Percentiles rank a stretch among this genome's conserved stretches.
phyloP scores from a whole-genome alignment of 352 stramenopile genomes.

The Globisporangium acanthophoron region DNA sequence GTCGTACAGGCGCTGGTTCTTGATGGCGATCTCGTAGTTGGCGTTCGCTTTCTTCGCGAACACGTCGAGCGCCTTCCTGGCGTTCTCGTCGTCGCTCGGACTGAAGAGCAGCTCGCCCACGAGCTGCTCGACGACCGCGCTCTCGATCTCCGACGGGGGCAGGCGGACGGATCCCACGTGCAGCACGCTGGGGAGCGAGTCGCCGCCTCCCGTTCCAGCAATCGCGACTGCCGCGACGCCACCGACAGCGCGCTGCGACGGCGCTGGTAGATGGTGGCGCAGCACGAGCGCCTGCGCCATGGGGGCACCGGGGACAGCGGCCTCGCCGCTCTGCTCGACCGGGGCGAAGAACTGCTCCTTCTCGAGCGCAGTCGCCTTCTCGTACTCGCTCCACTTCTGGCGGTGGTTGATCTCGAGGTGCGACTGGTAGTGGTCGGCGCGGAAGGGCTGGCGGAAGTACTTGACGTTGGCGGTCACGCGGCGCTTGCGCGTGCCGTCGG shows the following conservation, averaged over 20 bases:
- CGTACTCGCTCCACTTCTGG: constrained; percentile 58
- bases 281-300: constrained; percentile 20
- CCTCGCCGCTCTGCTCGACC: constrained; percentile 20
- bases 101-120: constrained; percentile 51
- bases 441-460: constrained; percentile 65
- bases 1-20: constrained; percentile 62
- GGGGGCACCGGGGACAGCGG: constrained; percentile 19
- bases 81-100: constrained; percentile 31
- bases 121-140: constrained; percentile 44
- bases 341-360: constrained; percentile 51
- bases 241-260: background rate
- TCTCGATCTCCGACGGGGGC: constrained; percentile 51
- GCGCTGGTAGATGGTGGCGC: constrained; percentile 13
- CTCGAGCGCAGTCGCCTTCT: constrained; percentile 37
- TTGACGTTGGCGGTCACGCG: constrained; percentile 66
- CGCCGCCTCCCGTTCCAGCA: too few species aligned
- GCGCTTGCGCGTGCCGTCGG: constrained; percentile 49
- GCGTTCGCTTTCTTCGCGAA: constrained; percentile 34
- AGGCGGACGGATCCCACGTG: constrained; percentile 36
- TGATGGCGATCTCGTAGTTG: constrained; percentile 56
- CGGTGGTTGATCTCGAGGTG: constrained; percentile 70
- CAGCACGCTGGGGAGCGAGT: background rate
- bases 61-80: constrained; percentile 35
- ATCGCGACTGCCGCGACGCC: background rate
- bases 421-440: constrained; percentile 61